phyloP scores from a whole-genome alignment of 78 protist species.

The Speleostelium caveatum region DNA sequence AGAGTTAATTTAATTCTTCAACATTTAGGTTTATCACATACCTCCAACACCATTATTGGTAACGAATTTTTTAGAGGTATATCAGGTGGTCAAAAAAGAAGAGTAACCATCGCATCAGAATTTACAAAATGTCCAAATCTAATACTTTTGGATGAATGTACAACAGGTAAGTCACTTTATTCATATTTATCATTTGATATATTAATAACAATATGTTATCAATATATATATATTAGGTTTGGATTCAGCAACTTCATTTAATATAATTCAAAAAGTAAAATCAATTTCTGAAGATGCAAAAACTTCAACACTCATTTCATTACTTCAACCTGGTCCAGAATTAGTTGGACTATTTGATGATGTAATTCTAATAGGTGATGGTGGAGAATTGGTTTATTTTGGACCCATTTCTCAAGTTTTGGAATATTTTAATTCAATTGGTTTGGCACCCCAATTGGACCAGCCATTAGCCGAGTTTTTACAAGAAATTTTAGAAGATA shows the following conservation, averaged over 20 bases:
- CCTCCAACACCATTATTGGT: conserved; percentile 67
- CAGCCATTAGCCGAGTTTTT: conserved; percentile 78
- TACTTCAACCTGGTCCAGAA: conserved; percentile 76
- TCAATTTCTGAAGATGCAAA: conserved; percentile 35
- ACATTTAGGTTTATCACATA: conserved; percentile 66
- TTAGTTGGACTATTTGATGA: conserved; percentile 76
- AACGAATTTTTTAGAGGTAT: conserved; percentile 78
- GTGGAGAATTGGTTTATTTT: conserved; percentile 60
- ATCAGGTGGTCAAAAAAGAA: conserved; percentile 83
- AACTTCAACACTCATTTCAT: conserved; percentile 46
- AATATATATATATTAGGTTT: no score
- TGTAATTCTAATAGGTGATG: conserved; percentile 45
- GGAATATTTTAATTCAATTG: conserved; percentile 50
- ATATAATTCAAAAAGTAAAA: conserved; percentile 15
- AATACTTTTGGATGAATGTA: conserved; percentile 82
- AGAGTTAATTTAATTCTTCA: conserved; percentile 61
- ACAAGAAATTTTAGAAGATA: conserved; percentile 54
- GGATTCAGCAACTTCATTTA: conserved; percentile 33
- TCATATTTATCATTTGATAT: no score
- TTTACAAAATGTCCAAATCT: conserved; percentile 82
- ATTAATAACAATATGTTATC: no score
- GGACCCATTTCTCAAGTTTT: conserved; percentile 32
- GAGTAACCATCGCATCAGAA: conserved; percentile 86
- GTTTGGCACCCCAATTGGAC: conserved; percentile 17
- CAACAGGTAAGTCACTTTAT: conserved; percentile 32